Percentiles rank a stretch among this genome's conserved stretches.
These are phyloP conservation scores for Penicillium sp. DNA, from an alignment of 2,329 filamentous ascomycete species.

Conservation along the genomic window DNA sequence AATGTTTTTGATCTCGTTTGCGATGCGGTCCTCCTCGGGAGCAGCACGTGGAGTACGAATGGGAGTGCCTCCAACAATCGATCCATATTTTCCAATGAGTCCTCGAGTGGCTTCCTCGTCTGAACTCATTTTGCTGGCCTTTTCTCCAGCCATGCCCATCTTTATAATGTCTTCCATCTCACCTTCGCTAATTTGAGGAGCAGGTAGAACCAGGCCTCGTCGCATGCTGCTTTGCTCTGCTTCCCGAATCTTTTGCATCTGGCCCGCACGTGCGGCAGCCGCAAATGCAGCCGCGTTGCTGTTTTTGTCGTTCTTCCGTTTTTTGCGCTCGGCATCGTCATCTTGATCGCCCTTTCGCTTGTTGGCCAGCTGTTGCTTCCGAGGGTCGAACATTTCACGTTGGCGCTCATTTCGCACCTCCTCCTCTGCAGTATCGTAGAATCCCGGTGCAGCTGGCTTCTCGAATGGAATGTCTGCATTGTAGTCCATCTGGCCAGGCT, in stretches of 20 bases:
- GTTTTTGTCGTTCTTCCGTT: slow-evolving; percentile 84
- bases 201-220: slow-evolving; percentile 75
- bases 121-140: slow-evolving; percentile 72
- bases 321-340: slow-evolving; percentile 77
- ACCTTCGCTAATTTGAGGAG: slow-evolving; percentile 86
- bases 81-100: slow-evolving; percentile 82
- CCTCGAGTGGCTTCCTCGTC: slow-evolving; percentile 84
- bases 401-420: slow-evolving; percentile 77
- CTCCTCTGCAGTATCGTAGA: slow-evolving; percentile 91
- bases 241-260: slow-evolving; percentile 91
- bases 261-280: slow-evolving; percentile 87
- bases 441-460: slow-evolving; percentile 82
- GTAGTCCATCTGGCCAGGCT: slow-evolving; percentile 98
- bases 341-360: slow-evolving; percentile 92
- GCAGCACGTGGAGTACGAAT: slow-evolving; percentile 91
- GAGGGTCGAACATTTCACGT: slow-evolving; percentile 82
- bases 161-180: slow-evolving; percentile 98
- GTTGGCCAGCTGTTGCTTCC: slow-evolving; percentile 84
- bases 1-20: slow-evolving; percentile 95
- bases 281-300: slow-evolving; percentile 75
- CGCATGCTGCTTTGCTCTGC: slow-evolving; percentile 97
- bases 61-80: slow-evolving; percentile 76
- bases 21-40: slow-evolving; percentile 90
- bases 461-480: slow-evolving; percentile 99
- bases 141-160: slow-evolving; percentile 92